Percentiles rank a stretch among this genome's conserved stretches.
phyloP scores from a whole-genome alignment of 345 rosid genomes.

The Carallia pectinifolia region DNA sequence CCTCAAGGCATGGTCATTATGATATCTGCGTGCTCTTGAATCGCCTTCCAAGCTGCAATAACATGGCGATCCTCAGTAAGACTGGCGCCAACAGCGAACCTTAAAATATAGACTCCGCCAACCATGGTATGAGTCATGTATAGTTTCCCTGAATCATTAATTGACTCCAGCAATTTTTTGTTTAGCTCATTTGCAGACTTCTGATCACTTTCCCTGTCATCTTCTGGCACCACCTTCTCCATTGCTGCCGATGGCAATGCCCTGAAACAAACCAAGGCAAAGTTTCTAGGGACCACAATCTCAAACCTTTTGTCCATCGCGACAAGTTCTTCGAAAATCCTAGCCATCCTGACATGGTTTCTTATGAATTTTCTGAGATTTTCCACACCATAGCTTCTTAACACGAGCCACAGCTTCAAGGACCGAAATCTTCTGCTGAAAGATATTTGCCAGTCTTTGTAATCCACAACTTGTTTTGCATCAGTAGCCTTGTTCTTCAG shows the following conservation, averaged over 20 bases:
- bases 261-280: conserved; percentile 48
- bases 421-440: conserved; percentile 50
- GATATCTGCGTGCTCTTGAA: too few relatives aligned
- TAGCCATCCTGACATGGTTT: conserved; percentile 43
- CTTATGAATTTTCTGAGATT: conserved; percentile 39
- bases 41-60: too few relatives aligned
- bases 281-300: conserved; percentile 34
- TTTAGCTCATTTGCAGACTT: conserved; percentile 29
- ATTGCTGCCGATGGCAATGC: conserved; percentile 13
- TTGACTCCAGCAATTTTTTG: conserved; percentile 25
- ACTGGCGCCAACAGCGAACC: too few relatives aligned
- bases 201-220: too few relatives aligned
- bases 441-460: conserved; percentile 59
- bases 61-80: too few relatives aligned
- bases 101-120: too few relatives aligned
- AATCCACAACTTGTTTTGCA: conserved; percentile 38
- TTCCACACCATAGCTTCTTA: conserved; percentile 45
- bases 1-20: too few relatives aligned
- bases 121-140: conserved; percentile 10
- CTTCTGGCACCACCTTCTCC: conserved; percentile 3
- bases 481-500: conserved; percentile 35
- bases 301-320: conserved; percentile 36
- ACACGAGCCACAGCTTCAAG: conserved; percentile 50
- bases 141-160: conserved; percentile 40
- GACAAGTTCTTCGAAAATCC: conserved; percentile 39